These are phyloP conservation scores for Aspergillus tubingensis DNA, from an alignment of 2,329 filamentous ascomycete species.

Conservation along the genomic window DNA sequence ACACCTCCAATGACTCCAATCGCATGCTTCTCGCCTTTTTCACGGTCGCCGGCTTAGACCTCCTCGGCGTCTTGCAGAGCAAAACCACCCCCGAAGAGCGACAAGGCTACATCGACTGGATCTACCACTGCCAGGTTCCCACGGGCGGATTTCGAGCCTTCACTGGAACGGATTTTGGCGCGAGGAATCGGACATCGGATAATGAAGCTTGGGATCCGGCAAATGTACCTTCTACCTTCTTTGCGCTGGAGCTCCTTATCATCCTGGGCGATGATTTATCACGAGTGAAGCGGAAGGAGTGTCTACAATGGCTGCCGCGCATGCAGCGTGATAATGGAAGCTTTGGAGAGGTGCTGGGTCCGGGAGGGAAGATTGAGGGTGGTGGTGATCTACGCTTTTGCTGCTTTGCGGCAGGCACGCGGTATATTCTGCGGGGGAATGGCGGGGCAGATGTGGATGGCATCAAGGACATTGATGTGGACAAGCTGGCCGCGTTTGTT, in stretches of 20 bases:
- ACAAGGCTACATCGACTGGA: slow-evolving; percentile 67
- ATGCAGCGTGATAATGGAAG: slow-evolving; percentile 84
- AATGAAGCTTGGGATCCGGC: slow-evolving; percentile 70
- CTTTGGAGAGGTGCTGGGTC: slow-evolving; percentile 79
- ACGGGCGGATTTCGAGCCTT: slow-evolving; percentile 87
- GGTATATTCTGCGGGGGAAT: slow-evolving; percentile 76
- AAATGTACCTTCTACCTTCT: slow-evolving; percentile 85
- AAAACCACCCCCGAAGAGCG: slow-evolving; percentile 58
- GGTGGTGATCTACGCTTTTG: slow-evolving; percentile 85
- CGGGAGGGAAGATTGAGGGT: slow-evolving; percentile 65
- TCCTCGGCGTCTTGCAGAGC: slow-evolving; percentile 66
- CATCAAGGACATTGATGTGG: slow-evolving; percentile 73
- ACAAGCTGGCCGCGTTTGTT: slow-evolving; percentile 70
- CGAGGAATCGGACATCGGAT: slow-evolving; percentile 49
- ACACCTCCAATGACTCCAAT: slow-evolving; percentile 86
- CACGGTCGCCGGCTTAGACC: slow-evolving; percentile 79
- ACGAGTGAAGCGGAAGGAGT: slow-evolving; percentile 66
- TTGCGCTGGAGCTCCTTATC: slow-evolving; percentile 75
- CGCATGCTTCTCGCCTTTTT: slow-evolving; percentile 90
- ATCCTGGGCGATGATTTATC: slow-evolving; percentile 64
- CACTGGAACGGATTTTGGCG: slow-evolving; percentile 64
- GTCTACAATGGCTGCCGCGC: slow-evolving; percentile 70
- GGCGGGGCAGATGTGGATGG: slow-evolving; percentile 56
- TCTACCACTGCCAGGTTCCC: slow-evolving; percentile 82
- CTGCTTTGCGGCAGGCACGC: slow-evolving; percentile 77